Conservation (phyloP, 345 rosid species). For the Microthlaspi erraticum region DNA sequence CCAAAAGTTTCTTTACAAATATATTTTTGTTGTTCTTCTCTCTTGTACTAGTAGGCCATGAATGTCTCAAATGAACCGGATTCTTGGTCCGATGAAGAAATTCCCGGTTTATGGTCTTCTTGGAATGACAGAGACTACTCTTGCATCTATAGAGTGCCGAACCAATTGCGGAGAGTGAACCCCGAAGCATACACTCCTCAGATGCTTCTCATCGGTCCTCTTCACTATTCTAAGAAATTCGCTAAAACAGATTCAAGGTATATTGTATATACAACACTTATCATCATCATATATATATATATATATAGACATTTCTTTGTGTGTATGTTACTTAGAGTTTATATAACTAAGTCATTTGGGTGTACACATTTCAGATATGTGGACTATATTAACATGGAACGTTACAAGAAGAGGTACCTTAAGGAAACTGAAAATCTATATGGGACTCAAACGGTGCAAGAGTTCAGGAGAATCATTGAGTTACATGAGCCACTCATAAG, state of each 20-base stretch:
- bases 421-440: not conserved
- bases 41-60: not conserved
- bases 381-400: slow-evolving; percentile 6
- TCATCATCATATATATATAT: no score
- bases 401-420: not conserved
- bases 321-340: no score
- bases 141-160: slow-evolving; percentile 22
- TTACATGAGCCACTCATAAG: not conserved
- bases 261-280: not conserved
- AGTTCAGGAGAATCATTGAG: slow-evolving; percentile 12
- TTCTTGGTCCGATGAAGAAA: not conserved
- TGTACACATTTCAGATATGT: not conserved
- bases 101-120: not conserved
- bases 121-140: not conserved
- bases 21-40: no score
- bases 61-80: not conserved
- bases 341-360: not conserved
- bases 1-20: no score
- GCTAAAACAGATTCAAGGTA: slow-evolving; percentile 3
- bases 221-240: not conserved
- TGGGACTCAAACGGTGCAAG: not conserved
- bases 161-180: slow-evolving; percentile 3
- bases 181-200: slow-evolving; percentile 14
- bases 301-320: no score
- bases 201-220: slow-evolving; percentile 18